Evolutionary conservation across 1,139 yeast genomes (phyloP), one percentile per base, ranked within the genome.

Genomic region (Blastobotrys indianensis): DNA sequence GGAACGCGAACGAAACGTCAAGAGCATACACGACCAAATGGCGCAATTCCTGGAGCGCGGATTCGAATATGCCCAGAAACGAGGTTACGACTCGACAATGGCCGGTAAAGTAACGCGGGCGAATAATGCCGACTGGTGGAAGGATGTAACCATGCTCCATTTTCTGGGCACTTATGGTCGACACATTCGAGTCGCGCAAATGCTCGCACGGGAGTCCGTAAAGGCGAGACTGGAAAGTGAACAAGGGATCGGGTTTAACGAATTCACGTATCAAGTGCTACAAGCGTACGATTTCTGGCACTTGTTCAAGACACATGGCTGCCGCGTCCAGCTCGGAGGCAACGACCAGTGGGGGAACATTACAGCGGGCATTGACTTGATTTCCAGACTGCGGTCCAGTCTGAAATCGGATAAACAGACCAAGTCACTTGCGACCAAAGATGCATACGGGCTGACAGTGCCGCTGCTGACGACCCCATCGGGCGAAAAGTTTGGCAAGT

Each of bases 301-400:
- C 60, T 69, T 94, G 53, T 80, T 79, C 67, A 73, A 74, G 39
- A 63, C 75, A 12, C 69, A 77, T 34, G 67, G 71, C 2, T 94
- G 92, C 37, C 72, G 75, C 42, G 65, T 88, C 32, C 97, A 92
- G 66, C 79, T 94, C 23, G 99, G 99, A 12, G 99, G 99, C 7
- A 88, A 85, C 61, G 98, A 92, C 62, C 99, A 92, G 65, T 92
- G 97, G 92, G 99, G 99, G 1, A 92, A 92, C 59, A 94, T 94
- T 52, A 87, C 95, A 4, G 97, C 97, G 0, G 99, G 99, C 0
- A 77, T 86, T 42, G 98, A 92, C 60, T 71, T 94, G 49, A 87
- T 92, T 38, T 73, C 83, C 1, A 70, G 96, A 53, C 64, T 86
- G 55, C 55, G 48, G 41, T 50, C 16, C 17, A 15, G 9, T n/a